Evolutionary conservation across 495 filamentous ascomycete genomes (phyloP), one percentile per base, ranked within the genome.

Genomic region (Annulohypoxylon maeteangense): DNA sequence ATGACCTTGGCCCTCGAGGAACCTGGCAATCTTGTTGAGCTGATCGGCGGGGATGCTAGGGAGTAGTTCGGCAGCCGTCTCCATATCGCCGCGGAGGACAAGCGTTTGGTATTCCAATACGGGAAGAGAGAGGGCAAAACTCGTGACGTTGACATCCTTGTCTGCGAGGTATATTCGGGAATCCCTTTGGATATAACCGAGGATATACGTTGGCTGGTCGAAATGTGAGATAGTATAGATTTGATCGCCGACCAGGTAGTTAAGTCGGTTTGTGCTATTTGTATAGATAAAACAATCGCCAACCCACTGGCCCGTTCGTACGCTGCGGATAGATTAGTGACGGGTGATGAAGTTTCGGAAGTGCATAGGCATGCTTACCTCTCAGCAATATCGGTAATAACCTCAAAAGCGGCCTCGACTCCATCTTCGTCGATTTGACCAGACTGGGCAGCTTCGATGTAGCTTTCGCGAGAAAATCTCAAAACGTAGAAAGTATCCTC

Each of bases 271-370:
- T 25, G 94, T 97, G 73, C 88, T 90, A 84, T 94, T 98, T 27
- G 95, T 98, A 85, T 98, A 99, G 77, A 98, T 94, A 84, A 99
- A 95, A 82, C 94, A 97, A 80, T 99, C 95, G 23, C 95, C 95
- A 62, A 99, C 90, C 95, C 95, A 99, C 82, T 95, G 90, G 48
- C 93, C 95, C n/a, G 96, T 97, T 51, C 92, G 90, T 47, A 98
- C 92, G 68, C 89, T 92, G 62, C 27, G 6, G 18, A 29, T 7
- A 20, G 38, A 54, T 79, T 73, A 80, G 78, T 50, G 50, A 51
- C 14, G 38, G 18, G 38, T 22, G 25, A 58, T 38, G n/a, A 16
- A 34, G 3, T 44, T 4, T 16, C 4, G 5, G 23, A 1, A 27
- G 34, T 22, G 32, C 25, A 18, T 34, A 16, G 20, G 57, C 82